A percentile compares a stretch with the other conserved stretches of the same genome.
Evolutionary conservation across 2,329 filamentous ascomycete species (phyloP).

Genomic region (Alternaria sp.): DNA sequence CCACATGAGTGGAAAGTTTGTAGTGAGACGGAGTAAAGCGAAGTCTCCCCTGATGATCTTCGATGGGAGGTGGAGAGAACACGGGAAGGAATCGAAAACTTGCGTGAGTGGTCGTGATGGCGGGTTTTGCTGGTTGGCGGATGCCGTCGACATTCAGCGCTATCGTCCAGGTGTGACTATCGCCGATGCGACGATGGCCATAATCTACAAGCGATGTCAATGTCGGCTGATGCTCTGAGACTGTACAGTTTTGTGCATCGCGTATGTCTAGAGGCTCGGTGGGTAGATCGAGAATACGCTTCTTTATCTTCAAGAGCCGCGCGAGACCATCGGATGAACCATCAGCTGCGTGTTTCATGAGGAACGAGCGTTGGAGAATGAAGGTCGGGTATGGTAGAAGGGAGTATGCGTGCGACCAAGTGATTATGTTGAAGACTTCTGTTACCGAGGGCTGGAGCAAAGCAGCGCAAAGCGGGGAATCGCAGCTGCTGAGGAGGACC

Average conservation of each 20-base stretch:
- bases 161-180: not conserved
- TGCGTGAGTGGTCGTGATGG: not conserved
- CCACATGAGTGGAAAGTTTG: not conserved
- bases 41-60: not conserved
- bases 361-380: not conserved
- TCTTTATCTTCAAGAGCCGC: not conserved
- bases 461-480: not conserved
- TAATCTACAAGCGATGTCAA: not conserved
- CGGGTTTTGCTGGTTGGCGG: not conserved
- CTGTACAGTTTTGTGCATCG: not conserved
- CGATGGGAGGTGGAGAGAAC: not conserved
- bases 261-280: not conserved
- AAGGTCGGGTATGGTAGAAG: not conserved
- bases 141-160: not conserved
- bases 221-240: not conserved
- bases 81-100: not conserved
- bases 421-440: not conserved
- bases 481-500: not conserved
- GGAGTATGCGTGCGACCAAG: not conserved
- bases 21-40: not conserved
- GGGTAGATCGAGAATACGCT: not conserved
- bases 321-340: not conserved
- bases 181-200: not conserved
- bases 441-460: not conserved
- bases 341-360: not conserved